Base-by-base conservation (phyloP, 2,329 filamentous ascomycete genomes). In the Cladophialophora psammophila region DNA sequence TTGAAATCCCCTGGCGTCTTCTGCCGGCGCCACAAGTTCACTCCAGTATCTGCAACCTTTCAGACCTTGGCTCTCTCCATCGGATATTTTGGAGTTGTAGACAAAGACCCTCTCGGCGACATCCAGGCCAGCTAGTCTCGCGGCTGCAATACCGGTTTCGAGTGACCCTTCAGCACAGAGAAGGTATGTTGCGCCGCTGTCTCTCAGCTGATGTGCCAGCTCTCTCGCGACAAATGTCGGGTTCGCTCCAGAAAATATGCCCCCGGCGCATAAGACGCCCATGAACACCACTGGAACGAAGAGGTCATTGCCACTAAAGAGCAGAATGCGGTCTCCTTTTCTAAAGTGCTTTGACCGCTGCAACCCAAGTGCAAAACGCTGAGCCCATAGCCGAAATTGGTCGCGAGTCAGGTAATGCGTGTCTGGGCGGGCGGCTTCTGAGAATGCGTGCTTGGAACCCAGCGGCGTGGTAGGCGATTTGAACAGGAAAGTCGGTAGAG, bases 201-300 rank as follows among this genome's bases (percentile, higher is more conserved):
- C 89, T 54, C 84, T 82, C 42, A 93, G 80, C 76, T 93, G 91
- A 76, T 91, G 88, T 3, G 87, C 88, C 53, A 94, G 78, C 77
- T 93, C 91, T n/a, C 89, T 81, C 0, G 85, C 80, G 0, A 90
- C 87, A 69, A 88, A 91, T 2, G 80, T 82, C 0, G 89, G 89
- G 69, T 91, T 91, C 3, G 89, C 89, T 35, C 90, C 91, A 0
- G 87, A 90, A 77, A 93, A 92, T 59, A 93, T 80, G 6, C 90
- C 90, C 6, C 90, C 89, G 0, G 90, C 89, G 85, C 91, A 91
- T 55, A 92, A 81, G 12, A 90, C 82, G 32, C 90, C 90, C 76
- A 91, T 82, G 60, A 92, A 86, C 2, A 91, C 80, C 0, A 84
- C 80, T 0, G 91, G 88, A 72, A 89, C 91, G 79, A 88, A 90